A percentile compares a stretch with the other conserved stretches of the same genome.
These are phyloP conservation scores for Wickerhamiella dianesei DNA, from an alignment of 805 yeast genomes.

Conservation along the genomic window DNA sequence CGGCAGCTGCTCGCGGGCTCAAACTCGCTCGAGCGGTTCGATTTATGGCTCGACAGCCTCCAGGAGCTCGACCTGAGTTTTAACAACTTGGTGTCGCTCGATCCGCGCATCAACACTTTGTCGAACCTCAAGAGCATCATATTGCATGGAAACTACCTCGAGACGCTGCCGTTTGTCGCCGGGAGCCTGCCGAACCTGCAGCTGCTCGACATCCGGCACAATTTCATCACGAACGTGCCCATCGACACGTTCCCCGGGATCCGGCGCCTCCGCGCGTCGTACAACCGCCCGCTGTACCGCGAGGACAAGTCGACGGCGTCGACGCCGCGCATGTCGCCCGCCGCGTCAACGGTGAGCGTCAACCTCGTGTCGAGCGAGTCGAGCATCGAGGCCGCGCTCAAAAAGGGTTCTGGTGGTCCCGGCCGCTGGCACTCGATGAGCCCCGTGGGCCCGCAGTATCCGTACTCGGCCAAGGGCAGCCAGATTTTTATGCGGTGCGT, in stretches of 20 bases:
- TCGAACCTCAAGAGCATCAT: slow-evolving; percentile 52
- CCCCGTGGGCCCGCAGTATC: not conserved
- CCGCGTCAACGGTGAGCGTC: not conserved
- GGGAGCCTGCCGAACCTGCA: slow-evolving; percentile 45
- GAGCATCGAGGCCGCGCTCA: not conserved
- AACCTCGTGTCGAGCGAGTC: not conserved
- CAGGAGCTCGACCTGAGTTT: slow-evolving; percentile 64
- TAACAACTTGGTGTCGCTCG: slow-evolving; percentile 37
- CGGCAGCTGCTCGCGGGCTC: slow-evolving; percentile 14
- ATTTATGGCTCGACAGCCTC: slow-evolving; percentile 37
- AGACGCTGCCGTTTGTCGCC: slow-evolving; percentile 49
- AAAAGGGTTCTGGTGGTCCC: not conserved
- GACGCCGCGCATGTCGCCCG: not conserved
- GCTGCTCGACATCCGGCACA: slow-evolving; percentile 65
- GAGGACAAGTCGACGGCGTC: not conserved
- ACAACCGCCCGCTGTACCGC: slow-evolving; percentile 14
- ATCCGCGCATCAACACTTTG: slow-evolving; percentile 42
- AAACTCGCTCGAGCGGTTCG: slow-evolving; percentile 36
- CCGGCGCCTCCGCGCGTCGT: slow-evolving; percentile 46
- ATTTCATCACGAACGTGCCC: slow-evolving; percentile 72
- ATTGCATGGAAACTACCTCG: slow-evolving; percentile 71
- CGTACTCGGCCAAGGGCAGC: not conserved
- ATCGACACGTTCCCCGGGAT: slow-evolving; percentile 50
- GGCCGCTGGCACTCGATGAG: not conserved
- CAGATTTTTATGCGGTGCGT: not conserved